These are phyloP conservation scores for Immersiporthe knoxdaviesiana DNA, from an alignment of 2,329 filamentous ascomycete species.

Conservation along the genomic window DNA sequence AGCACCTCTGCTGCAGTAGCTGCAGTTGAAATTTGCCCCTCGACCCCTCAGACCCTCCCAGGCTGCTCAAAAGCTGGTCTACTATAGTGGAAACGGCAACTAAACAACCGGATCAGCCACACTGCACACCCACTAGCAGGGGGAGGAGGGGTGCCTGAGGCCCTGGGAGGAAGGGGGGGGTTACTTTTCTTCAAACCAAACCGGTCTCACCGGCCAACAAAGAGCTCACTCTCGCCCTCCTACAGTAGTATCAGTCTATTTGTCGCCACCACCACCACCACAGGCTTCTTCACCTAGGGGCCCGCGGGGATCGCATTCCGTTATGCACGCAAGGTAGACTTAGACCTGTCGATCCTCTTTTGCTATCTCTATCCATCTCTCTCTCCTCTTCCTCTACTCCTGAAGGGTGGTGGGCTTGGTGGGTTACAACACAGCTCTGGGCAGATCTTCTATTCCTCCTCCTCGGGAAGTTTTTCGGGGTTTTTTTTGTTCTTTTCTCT, in stretches of 20 bases:
- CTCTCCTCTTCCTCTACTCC: too few relatives aligned
- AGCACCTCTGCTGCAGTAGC: too few relatives aligned
- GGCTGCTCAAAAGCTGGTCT: not conserved
- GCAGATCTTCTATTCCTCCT: too few relatives aligned
- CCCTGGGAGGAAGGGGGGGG: too few relatives aligned
- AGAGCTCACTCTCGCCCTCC: not conserved
- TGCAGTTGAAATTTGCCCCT: not conserved
- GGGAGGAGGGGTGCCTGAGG: too few relatives aligned
- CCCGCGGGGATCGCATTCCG: not conserved
- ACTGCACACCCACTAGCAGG: not conserved
- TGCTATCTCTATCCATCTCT: not conserved
- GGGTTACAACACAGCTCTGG: not conserved
- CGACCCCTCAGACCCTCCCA: not conserved
- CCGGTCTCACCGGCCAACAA: not conserved
- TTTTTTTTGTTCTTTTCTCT: too few relatives aligned
- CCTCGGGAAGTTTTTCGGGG: too few relatives aligned
- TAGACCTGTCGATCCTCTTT: not conserved
- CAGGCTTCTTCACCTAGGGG: not conserved
- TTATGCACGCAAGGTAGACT: not conserved
- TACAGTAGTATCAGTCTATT: not conserved
- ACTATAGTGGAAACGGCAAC: not conserved
- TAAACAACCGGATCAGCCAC: constrained; percentile 1
- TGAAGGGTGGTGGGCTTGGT: too few relatives aligned
- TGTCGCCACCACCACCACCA: not conserved
- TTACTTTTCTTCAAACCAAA: not conserved